A percentile compares a stretch with the other conserved stretches of the same genome.
Conservation (phyloP, 768 basidiomycete genomes). For the Amanita subjunquillea region DNA sequence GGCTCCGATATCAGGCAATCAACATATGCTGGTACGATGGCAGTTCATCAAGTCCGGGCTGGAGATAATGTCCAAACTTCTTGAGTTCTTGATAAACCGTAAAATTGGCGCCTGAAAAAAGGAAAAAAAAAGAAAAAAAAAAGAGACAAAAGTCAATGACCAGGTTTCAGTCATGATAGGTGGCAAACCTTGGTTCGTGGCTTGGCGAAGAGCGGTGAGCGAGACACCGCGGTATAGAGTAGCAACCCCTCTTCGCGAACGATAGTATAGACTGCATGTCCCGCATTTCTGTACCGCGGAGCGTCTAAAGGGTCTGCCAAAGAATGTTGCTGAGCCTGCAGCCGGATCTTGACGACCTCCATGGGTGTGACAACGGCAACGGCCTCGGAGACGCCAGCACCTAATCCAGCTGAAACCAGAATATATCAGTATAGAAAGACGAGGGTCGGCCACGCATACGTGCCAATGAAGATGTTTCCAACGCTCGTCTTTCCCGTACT, state of each 20-base stretch:
- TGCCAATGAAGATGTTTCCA: constrained; percentile 81
- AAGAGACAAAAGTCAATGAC: too few relatives aligned
- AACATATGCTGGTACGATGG: constrained; percentile 95
- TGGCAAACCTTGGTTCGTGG: constrained; percentile 83
- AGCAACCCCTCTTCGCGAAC: constrained; percentile 75
- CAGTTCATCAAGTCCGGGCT: constrained; percentile 71
- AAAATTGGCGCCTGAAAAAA: constrained; percentile 73
- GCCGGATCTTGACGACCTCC: constrained; percentile 98
- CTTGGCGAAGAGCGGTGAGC: constrained; percentile 89
- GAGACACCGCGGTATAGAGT: constrained; percentile 90
- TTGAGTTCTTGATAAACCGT: constrained; percentile 98
- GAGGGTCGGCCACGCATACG: constrained; percentile 14
- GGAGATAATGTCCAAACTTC: constrained; percentile 63
- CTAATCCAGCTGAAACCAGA: constrained; percentile 65
- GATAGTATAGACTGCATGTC: constrained; percentile 92
- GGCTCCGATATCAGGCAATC: constrained; percentile 87
- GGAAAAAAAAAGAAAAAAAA: too few relatives aligned
- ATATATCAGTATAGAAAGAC: background rate
- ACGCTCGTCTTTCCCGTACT: constrained; percentile 72
- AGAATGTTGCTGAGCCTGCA: constrained; percentile 97
- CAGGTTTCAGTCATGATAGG: too few relatives aligned
- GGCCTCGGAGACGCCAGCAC: constrained; percentile 93
- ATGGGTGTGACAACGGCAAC: constrained; percentile 93
- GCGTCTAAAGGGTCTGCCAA: constrained; percentile 90
- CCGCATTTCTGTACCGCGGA: constrained; percentile 93